These are phyloP conservation scores for Pythium utonaiense DNA, from an alignment of 352 stramenopile species.

Conservation along the genomic window DNA sequence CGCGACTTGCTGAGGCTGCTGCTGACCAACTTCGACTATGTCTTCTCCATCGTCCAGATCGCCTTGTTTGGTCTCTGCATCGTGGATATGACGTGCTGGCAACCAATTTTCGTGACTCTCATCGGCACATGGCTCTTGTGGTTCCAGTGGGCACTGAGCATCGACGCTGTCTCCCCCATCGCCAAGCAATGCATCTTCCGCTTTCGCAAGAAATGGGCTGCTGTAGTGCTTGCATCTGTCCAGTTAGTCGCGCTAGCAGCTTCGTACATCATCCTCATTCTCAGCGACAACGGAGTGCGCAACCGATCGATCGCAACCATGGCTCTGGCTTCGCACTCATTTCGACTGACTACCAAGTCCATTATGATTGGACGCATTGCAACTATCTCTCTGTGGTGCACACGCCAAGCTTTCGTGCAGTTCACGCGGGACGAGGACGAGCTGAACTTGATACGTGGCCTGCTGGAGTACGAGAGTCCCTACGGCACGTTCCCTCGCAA, in stretches of 20 bases:
- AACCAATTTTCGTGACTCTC: neutral
- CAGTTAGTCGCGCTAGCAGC: neutral
- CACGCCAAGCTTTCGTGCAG: constrained; percentile 7
- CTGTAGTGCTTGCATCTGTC: neutral
- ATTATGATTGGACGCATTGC: constrained; percentile 5
- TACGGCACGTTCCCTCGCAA: neutral
- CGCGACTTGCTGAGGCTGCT: neutral
- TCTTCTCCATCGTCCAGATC: neutral
- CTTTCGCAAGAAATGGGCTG: neutral
- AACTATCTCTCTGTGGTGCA: constrained; percentile 6
- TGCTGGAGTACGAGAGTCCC: constrained; percentile 5
- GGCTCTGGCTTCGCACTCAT: neutral
- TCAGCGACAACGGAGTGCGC: neutral
- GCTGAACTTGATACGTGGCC: constrained; percentile 13
- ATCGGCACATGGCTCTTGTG: neutral
- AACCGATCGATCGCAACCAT: neutral
- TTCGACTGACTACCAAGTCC: neutral
- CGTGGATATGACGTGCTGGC: neutral
- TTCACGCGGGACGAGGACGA: constrained; percentile 6
- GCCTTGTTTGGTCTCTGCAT: neutral
- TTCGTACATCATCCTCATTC: neutral
- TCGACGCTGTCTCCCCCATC: neutral
- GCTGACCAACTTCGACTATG: neutral
- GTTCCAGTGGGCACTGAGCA: neutral
- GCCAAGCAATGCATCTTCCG: neutral